phyloP scores from a whole-genome alignment of 257 asterid species.

The Thymus quinquecostatus region DNA sequence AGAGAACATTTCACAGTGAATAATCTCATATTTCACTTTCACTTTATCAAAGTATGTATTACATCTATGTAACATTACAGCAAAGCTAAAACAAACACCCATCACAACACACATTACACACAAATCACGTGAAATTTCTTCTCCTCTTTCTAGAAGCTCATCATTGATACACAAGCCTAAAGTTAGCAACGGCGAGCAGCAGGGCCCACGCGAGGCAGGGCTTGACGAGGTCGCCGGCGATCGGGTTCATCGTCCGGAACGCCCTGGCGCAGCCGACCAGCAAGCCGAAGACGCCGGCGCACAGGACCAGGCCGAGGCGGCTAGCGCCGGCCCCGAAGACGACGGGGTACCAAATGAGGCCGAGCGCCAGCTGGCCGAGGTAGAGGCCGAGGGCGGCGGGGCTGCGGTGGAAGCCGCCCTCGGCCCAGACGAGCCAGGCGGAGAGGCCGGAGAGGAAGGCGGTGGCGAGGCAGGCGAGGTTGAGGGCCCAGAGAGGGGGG shows the following conservation, averaged over 20 bases:
- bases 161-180: constrained; percentile 55
- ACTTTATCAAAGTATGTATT: not conserved
- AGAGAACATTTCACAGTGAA: too few relatives aligned
- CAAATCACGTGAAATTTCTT: not conserved
- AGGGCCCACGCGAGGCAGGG: constrained; percentile 73
- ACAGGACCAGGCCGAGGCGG: constrained; percentile 61
- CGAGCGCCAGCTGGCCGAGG: constrained; percentile 52
- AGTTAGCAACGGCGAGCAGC: constrained; percentile 53
- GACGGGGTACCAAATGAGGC: constrained; percentile 81
- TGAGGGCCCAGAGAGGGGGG: constrained; percentile 89
- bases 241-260: constrained; percentile 65
- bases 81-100: not conserved
- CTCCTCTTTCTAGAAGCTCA: not conserved
- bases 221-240: constrained; percentile 75
- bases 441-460: constrained; percentile 71
- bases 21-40: too few relatives aligned
- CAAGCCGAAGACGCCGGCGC: constrained; percentile 62
- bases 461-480: constrained; percentile 58
- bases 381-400: constrained; percentile 64
- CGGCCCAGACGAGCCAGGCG: constrained; percentile 96
- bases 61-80: constrained; percentile 9
- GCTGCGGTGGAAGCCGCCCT: constrained; percentile 79
- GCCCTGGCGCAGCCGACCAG: constrained; percentile 55
- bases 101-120: not conserved
- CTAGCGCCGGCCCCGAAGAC: constrained; percentile 69